Evolutionary conservation across 345 rosid species (phyloP).

Genomic region (Syzygium aromaticum): DNA sequence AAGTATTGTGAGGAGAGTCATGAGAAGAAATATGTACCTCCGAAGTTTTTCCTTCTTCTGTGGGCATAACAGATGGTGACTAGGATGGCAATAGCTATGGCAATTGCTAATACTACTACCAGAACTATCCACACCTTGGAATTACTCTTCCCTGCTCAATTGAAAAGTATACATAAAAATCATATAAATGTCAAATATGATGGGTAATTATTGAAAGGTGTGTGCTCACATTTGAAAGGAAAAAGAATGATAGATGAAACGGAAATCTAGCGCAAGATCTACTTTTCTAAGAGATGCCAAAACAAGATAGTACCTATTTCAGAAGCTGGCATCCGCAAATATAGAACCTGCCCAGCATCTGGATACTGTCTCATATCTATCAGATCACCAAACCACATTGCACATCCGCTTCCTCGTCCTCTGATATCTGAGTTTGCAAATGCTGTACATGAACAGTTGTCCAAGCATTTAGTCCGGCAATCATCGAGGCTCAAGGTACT

Average conservation of each 20-base stretch:
- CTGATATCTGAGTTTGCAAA: slow-evolving; percentile 11
- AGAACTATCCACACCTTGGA: background rate
- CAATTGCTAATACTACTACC: background rate
- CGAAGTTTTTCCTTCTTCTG: background rate
- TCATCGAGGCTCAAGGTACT: background rate
- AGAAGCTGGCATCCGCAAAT: slow-evolving; percentile 28
- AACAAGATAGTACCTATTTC: slow-evolving; percentile 15
- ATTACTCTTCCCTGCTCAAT: background rate
- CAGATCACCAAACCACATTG: slow-evolving; percentile 21
- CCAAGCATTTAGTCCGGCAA: slow-evolving; percentile 17
- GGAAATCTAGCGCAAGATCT: background rate
- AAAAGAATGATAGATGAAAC: background rate
- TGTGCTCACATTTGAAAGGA: background rate
- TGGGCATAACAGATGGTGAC: accelerated
- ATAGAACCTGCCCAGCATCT: slow-evolving; percentile 25
- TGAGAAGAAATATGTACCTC: background rate
- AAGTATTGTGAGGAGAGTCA: background rate
- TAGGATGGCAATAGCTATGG: background rate
- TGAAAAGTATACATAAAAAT: background rate
- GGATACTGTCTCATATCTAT: slow-evolving; percentile 21
- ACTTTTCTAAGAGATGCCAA: background rate
- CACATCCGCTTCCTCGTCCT: slow-evolving; percentile 22
- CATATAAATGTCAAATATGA: background rate
- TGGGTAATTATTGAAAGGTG: background rate
- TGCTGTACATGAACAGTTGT: slow-evolving; percentile 27